Base-by-base conservation (phyloP, 352 stramenopile species). In the Phytophthora citrophthora region DNA sequence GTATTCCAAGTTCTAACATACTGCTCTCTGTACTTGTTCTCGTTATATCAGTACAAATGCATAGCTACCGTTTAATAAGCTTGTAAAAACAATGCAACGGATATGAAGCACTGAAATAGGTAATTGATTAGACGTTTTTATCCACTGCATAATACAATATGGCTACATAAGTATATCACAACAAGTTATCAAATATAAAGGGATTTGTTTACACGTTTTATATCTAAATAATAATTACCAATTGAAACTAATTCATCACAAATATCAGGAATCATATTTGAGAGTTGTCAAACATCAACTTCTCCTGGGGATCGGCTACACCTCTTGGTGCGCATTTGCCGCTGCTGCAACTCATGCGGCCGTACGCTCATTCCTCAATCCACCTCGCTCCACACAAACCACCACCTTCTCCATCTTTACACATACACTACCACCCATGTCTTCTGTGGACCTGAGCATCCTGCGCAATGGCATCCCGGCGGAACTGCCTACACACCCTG, bases 401-500 rank as follows among this genome's bases (percentile, higher is more conserved):
- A 45, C 34, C 20, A 39, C 23, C 36, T 44, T 20, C 11, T 16
- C 50, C 45, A 34, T 53, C 29, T 34, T 34, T 32, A 20, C 43
- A 34, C 16, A 26, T 15, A 20, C 27, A 48, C 29, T 43, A 11
- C 18, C 47, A 43, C n/a, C 41, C 53, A 77, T 81, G 68, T 32
- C 60, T 52, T 54, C 64, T 18, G 76, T 86, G 20, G 80, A 89
- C 52, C 66, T 89, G 57, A 77, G 70, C 57, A 72, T 70, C 65
- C 80, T 74, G 66, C 68, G 63, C 64, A 59, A 47, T 13, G 83
- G 83, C 58, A 79, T 91, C 59, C 79, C 79, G 1, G 55, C 41
- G 5, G 61, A 75, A 36, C 66, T 91, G 39, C 83, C 83, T 3
- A 1, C 60, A 13, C 83, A 91, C 67, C 83, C 83, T 6, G 78